A percentile compares a stretch with the other conserved stretches of the same genome.
Conservation (phyloP, 1,139 yeast species). For the Pneumocystis sp. region DNA sequence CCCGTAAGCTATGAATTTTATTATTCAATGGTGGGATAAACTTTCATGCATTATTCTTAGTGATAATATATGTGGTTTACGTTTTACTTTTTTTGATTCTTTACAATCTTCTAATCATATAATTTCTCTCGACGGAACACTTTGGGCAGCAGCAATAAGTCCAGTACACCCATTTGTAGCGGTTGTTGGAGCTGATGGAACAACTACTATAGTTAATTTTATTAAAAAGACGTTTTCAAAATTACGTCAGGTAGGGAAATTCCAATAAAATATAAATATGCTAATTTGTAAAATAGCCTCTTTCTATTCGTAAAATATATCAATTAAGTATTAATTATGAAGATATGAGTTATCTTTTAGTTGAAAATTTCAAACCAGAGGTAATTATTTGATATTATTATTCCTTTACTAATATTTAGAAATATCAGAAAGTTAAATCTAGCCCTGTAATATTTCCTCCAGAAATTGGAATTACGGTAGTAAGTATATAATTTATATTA, state of each 20-base stretch:
- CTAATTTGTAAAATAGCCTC: slow-evolving; percentile 1
- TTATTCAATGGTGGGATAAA: slow-evolving; percentile 6
- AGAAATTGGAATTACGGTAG: slow-evolving; percentile 2
- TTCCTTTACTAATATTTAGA: background rate
- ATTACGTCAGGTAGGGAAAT: background rate
- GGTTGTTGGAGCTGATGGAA: slow-evolving; percentile 4
- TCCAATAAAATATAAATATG: background rate
- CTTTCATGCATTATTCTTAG: slow-evolving; percentile 4
- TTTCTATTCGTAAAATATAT: slow-evolving; percentile 1
- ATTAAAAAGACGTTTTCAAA: slow-evolving; percentile 4
- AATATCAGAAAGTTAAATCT: slow-evolving; percentile 1
- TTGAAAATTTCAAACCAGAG: slow-evolving; percentile 3
- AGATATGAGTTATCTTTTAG: background rate
- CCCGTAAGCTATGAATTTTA: slow-evolving; percentile 1
- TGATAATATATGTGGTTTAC: slow-evolving; percentile 5
- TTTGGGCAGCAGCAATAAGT: slow-evolving; percentile 4
- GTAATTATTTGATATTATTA: background rate
- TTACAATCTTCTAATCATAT: slow-evolving; percentile 3
- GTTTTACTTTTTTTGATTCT: slow-evolving; percentile 1
- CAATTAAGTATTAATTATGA: slow-evolving; percentile 3
- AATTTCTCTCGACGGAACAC: slow-evolving; percentile 5
- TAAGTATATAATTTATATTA: background rate
- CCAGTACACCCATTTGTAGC: slow-evolving; percentile 8
- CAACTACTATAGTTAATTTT: slow-evolving; percentile 1
- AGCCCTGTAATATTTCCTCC: slow-evolving; percentile 1